Conservation (phyloP, 2,329 filamentous ascomycete genomes). For the Penicillium vulpinum region DNA sequence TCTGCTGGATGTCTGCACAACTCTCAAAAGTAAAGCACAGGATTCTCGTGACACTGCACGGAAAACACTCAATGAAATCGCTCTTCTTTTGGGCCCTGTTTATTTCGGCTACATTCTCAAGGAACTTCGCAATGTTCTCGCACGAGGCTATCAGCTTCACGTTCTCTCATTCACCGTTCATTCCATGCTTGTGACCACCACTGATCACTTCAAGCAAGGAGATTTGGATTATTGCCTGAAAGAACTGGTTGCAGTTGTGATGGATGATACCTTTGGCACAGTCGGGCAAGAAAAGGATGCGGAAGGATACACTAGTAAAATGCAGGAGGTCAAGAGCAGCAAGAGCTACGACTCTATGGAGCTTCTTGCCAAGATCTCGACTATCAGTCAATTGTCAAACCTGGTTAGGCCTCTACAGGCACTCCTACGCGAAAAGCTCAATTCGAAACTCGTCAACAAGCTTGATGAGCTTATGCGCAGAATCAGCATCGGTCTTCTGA, state of each 20-base stretch:
- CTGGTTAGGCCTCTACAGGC: constrained; percentile 76
- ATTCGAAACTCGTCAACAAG: constrained; percentile 79
- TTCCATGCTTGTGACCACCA: constrained; percentile 75
- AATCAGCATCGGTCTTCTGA: constrained; percentile 77
- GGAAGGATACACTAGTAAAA: constrained; percentile 89
- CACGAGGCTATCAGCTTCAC: constrained; percentile 87
- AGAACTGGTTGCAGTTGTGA: constrained; percentile 77
- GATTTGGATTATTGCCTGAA: constrained; percentile 85
- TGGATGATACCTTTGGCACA: constrained; percentile 96
- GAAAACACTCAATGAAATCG: constrained; percentile 82
- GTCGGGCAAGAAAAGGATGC: constrained; percentile 96
- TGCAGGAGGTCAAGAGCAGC: constrained; percentile 97
- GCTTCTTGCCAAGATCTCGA: constrained; percentile 78
- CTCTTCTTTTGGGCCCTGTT: constrained; percentile 73
- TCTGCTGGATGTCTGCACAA: constrained; percentile 88
- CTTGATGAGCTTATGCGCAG: constrained; percentile 85
- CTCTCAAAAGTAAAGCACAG: constrained; percentile 82
- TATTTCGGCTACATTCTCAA: constrained; percentile 94
- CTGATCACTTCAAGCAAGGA: constrained; percentile 72
- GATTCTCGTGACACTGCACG: constrained; percentile 89
- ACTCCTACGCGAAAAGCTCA: constrained; percentile 79
- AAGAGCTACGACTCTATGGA: constrained; percentile 99
- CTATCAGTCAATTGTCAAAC: constrained; percentile 69
- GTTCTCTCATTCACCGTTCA: constrained; percentile 95
- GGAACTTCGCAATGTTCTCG: constrained; percentile 79